Base-by-base conservation (phyloP, 345 rosid genomes). In the Citrus cavaleriei region DNA sequence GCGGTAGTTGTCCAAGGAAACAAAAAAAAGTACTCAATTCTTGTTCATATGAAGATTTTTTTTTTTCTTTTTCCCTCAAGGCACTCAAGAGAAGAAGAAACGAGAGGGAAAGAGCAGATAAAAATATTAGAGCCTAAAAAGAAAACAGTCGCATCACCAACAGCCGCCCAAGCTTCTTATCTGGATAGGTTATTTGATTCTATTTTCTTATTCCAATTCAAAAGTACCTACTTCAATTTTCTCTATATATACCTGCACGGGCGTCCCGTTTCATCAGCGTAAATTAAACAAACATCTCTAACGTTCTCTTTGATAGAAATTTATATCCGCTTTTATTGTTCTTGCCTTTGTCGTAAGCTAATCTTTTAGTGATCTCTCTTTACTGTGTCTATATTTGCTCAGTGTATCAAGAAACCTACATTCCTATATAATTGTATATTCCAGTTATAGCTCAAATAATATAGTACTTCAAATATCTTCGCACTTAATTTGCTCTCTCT, bases 201-300 rank as follows among this genome's bases (percentile, higher is more conserved):
- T 63, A 42, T 73, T 35, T 46, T 73, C 65, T 70, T 24, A 51
- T 28, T 76, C 54, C 2, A 18, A 13, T 46, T 7, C 12, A 0
- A 1, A 4, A 22, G 63, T 10, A n/a, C 37, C 78, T 72, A 8
- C 57, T 13, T 14, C 21, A 32, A 9, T 68, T 76, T 61, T 57
- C 35, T 19, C 79, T 81, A 81, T 84, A 69, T 73, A 79, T 76
- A 64, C 24, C 46, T 27, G 61, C 77, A 18, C 4, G 4, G 22
- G 24, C 21, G 68, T 28, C 8, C 62, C 10, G 24, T 76, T 13
- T n/a, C 54, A 58, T 60, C 49, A 8, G 18, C 58, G 51, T 24
- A 1, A 73, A 25, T 16, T 75, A 66, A 78, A n/a, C 72, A 58
- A 70, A 2, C 73, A 28, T 57, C n/a, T 28, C 42, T 8, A 4